Conservation (phyloP, 2,329 filamentous ascomycete genomes). For the Cladorrhinum sp. region DNA sequence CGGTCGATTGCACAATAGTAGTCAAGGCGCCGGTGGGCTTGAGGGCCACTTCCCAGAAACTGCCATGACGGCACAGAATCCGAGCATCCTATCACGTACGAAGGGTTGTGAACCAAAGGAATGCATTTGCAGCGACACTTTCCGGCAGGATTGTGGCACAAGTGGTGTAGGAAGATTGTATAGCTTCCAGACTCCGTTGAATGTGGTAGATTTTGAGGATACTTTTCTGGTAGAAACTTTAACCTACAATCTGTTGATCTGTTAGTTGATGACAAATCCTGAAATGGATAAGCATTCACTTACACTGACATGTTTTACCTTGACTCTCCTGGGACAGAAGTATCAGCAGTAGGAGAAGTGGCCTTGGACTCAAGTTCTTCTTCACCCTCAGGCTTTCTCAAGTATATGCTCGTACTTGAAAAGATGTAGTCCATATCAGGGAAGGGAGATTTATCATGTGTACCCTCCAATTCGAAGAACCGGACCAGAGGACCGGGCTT, state of each 20-base stretch:
- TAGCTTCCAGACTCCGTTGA: too few relatives aligned
- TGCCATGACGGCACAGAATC: not conserved
- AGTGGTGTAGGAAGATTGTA: too few relatives aligned
- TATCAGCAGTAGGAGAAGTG: not conserved
- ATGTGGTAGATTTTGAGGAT: not conserved
- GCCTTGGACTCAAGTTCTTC: not conserved
- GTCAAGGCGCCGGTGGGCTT: not conserved
- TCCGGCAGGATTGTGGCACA: not conserved
- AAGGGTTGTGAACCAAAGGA: not conserved
- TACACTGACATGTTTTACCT: not conserved
- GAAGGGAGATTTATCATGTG: constrained; percentile 21
- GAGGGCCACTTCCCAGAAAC: not conserved
- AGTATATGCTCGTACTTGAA: constrained; percentile 27
- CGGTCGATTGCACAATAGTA: too few relatives aligned
- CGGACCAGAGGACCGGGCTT: constrained; percentile 9
- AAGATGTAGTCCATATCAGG: constrained; percentile 29
- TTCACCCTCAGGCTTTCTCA: not conserved
- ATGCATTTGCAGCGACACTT: not conserved
- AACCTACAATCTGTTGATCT: not conserved
- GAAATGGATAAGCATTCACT: not conserved
- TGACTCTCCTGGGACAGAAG: not conserved
- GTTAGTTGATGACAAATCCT: not conserved
- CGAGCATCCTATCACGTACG: too few relatives aligned
- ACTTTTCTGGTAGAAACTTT: not conserved
- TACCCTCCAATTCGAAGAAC: constrained; percentile 20